Conservation (phyloP, 768 basidiomycete genomes). For the Leucocoprinus sp. region DNA sequence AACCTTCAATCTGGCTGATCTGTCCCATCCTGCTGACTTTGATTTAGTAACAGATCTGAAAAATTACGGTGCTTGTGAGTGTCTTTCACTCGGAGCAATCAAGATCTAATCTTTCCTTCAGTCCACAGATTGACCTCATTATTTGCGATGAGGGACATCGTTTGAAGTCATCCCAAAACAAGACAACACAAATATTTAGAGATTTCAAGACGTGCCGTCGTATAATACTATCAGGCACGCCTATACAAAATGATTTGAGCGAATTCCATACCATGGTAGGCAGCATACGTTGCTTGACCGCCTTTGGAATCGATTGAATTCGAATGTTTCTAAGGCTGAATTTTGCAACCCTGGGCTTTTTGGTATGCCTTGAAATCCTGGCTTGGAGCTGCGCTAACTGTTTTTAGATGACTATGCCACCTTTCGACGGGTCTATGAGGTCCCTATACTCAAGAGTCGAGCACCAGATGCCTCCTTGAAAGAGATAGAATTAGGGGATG, state of each 20-base stretch:
- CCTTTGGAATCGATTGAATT: neutral
- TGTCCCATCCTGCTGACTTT: neutral
- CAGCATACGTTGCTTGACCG: neutral
- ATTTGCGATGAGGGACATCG: conserved; percentile 98
- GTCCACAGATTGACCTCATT: conserved; percentile 88
- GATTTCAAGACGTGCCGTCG: conserved; percentile 66
- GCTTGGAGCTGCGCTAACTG: conserved; percentile 7
- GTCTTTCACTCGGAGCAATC: neutral
- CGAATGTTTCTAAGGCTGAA: conserved; percentile 55
- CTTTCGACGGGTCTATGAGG: conserved; percentile 79
- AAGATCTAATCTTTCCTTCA: conserved; percentile 19
- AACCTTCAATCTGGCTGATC: neutral
- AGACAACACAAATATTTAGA: conserved; percentile 84
- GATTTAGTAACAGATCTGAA: conserved; percentile 6
- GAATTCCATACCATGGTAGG: conserved; percentile 95
- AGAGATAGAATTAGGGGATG: conserved; percentile 72
- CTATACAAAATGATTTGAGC: conserved; percentile 91
- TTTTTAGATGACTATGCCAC: conserved; percentile 61
- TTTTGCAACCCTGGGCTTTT: conserved; percentile 93
- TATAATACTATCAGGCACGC: conserved; percentile 91
- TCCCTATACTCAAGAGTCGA: conserved; percentile 80
- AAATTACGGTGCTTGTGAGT: conserved; percentile 9
- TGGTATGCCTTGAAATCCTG: conserved; percentile 32
- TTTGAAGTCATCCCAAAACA: conserved; percentile 85
- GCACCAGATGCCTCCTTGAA: conserved; percentile 64